phyloP scores from a whole-genome alignment of 371 early-diverging fungal species.

The Mortierella sp. region DNA sequence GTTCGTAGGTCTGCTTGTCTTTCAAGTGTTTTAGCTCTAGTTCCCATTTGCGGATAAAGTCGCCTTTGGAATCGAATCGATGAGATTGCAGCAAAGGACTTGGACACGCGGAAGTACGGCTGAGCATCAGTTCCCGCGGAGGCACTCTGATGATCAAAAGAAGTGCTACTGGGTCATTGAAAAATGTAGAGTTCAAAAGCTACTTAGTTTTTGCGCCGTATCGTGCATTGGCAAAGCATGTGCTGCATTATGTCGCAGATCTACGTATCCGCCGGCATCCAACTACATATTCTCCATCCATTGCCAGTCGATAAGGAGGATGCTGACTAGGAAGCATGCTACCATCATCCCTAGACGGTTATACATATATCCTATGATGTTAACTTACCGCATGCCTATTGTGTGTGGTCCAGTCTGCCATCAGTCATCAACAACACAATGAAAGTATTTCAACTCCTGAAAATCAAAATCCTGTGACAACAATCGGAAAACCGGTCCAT shows the following conservation, averaged over 20 bases:
- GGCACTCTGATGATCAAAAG: too few species aligned
- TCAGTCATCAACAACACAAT: too few species aligned
- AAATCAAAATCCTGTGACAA: too few species aligned
- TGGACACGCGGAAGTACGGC: conserved; percentile 80
- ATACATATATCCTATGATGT: conserved; percentile 71
- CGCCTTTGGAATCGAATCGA: conserved; percentile 68
- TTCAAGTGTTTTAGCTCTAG: conserved; percentile 56
- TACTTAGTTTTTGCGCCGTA: too few species aligned
- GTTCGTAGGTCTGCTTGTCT: conserved; percentile 57
- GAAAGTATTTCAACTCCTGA: too few species aligned
- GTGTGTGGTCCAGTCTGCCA: background rate
- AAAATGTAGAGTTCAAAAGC: too few species aligned
- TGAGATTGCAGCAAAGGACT: conserved; percentile 60
- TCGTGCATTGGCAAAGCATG: too few species aligned
- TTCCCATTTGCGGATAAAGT: conserved; percentile 59
- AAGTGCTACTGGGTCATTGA: too few species aligned
- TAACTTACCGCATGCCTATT: conserved; percentile 64
- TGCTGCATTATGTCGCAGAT: too few species aligned
- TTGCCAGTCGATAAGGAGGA: conserved; percentile 75
- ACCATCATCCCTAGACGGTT: conserved; percentile 75
- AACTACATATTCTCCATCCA: conserved; percentile 69
- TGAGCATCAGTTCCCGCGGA: conserved; percentile 75
- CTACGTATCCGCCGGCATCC: too few species aligned
- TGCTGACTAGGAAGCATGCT: conserved; percentile 75
- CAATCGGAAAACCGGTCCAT: conserved; percentile 76